Conservation (phyloP, 805 yeast species). For the Lipomyces yamadae region DNA sequence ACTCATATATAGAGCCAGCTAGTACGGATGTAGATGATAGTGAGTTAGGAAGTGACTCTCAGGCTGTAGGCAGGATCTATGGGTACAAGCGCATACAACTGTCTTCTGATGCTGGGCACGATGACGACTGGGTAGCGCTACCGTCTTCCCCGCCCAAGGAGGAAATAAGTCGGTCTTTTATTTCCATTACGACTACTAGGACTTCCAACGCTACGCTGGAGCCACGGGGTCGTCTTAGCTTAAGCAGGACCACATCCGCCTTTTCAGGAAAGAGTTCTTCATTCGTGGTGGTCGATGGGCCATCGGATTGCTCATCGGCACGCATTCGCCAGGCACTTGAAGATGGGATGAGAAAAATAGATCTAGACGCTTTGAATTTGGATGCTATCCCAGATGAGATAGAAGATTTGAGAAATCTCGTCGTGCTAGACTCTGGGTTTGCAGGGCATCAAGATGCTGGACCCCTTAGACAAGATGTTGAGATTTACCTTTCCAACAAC, state of each 20-base stretch:
- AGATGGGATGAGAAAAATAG: conserved; percentile 32
- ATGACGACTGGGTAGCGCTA: conserved; percentile 21
- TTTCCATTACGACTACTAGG: too few relatives aligned
- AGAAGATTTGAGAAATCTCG: conserved; percentile 44
- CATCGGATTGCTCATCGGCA: conserved; percentile 19
- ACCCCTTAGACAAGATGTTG: conserved; percentile 40
- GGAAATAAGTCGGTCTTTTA: conserved; percentile 21
- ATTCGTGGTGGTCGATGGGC: conserved; percentile 9
- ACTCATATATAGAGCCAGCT: conserved; percentile 17
- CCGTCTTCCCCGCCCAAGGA: conserved; percentile 35
- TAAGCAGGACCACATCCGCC: conserved; percentile 22
- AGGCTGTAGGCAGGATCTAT: not conserved
- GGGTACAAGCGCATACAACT: conserved; percentile 19
- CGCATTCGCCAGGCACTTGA: conserved; percentile 37
- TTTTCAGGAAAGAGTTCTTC: conserved; percentile 19
- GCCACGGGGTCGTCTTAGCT: not conserved
- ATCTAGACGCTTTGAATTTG: conserved; percentile 38
- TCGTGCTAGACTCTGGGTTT: conserved; percentile 22
- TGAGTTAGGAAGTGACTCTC: not conserved
- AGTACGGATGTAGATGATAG: conserved; percentile 21
- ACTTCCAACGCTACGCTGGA: not conserved
- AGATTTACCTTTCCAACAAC: conserved; percentile 45
- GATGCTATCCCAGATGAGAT: conserved; percentile 46
- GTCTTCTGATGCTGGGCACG: conserved; percentile 14
- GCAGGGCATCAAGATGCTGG: conserved; percentile 28